Conservation (phyloP, 2,329 filamentous ascomycete genomes). For the Paracorniculantispora psalliotae region DNA sequence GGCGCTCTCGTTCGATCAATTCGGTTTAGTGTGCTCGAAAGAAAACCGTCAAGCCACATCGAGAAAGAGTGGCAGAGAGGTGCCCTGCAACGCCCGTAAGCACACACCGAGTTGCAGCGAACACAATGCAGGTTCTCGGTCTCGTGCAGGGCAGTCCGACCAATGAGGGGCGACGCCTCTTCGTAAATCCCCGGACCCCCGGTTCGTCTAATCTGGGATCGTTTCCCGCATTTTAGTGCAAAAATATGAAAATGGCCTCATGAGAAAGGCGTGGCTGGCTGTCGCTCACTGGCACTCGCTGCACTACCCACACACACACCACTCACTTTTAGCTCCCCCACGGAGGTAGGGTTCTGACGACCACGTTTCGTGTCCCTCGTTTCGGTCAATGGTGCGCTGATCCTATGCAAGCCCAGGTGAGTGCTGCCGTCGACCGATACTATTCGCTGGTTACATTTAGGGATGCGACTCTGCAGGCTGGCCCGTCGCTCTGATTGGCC, state of each 20-base stretch:
- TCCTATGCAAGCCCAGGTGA: not conserved
- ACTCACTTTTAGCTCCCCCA: not conserved
- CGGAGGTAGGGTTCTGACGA: not conserved
- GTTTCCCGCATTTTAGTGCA: conserved; percentile 11
- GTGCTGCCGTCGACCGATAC: not conserved
- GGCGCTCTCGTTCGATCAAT: conserved; percentile 1
- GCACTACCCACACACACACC: not conserved
- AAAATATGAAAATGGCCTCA: not conserved
- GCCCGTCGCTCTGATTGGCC: not conserved
- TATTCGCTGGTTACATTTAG: not conserved
- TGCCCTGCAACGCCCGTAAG: conserved; percentile 3
- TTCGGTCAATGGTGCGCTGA: not conserved
- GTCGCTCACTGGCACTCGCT: not conserved
- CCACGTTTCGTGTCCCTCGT: not conserved
- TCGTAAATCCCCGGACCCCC: not conserved
- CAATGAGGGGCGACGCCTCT: not conserved
- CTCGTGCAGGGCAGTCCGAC: not conserved
- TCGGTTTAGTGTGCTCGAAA: not conserved
- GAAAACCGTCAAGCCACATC: not conserved
- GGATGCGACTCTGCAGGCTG: not conserved
- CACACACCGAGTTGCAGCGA: not conserved
- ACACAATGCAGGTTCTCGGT: not conserved
- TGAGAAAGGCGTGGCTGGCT: not conserved
- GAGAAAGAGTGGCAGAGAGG: not conserved
- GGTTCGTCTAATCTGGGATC: conserved; percentile 6